Evolutionary conservation across 495 filamentous ascomycete species (phyloP), one percentile per base, ranked within the genome.

Genomic region (Penicillium silybi): DNA sequence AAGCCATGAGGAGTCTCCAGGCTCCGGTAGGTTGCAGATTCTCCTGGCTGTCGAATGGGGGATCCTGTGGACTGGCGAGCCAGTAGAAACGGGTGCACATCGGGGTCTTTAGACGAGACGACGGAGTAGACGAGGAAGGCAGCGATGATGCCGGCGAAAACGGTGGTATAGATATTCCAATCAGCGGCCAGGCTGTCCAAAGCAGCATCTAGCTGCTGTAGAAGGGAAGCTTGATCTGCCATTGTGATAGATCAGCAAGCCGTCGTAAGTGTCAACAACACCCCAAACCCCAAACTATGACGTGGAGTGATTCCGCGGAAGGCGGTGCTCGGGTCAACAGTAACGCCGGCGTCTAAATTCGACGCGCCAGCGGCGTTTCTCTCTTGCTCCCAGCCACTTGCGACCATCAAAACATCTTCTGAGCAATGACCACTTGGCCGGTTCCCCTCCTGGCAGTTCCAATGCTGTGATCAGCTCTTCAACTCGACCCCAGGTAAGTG

Each of bases 11-110:
- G 92, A n/a, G 85, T 85, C 44, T 89, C 85, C 17, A 86, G 77
- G 23, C 86, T 87, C 38, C 95, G 82, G 67, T 89, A 93, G 44
- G 86, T 77, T 41, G 93, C 83, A 6, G 89, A 93, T 65, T 96
- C 85, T 52, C 90, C 87, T 25, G 86, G 79, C 49, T 92, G 84
- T 55, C 95, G 83, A 25, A 99, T 85, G 6, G 85, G 82, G 10
- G 87, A 85, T 35, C 84, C 73, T 44, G 85, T 79, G 23, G 89
- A 82, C 71, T 97, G 93, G 32, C 93, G 84, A 44, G 87, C 85
- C 35, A 99, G 84, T 19, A 97, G 80, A 59, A 95, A 82, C 6
- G 93, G 95, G 66, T 97, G 92, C 9, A 86, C 85, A 71, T 97
- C 93, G 1, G 95, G 88, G 32, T 96, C 90, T 37, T 74, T 71